A percentile compares a stretch with the other conserved stretches of the same genome.
Conservation (phyloP, 2,329 filamentous ascomycete genomes). For the Aureobasidium sp. region DNA sequence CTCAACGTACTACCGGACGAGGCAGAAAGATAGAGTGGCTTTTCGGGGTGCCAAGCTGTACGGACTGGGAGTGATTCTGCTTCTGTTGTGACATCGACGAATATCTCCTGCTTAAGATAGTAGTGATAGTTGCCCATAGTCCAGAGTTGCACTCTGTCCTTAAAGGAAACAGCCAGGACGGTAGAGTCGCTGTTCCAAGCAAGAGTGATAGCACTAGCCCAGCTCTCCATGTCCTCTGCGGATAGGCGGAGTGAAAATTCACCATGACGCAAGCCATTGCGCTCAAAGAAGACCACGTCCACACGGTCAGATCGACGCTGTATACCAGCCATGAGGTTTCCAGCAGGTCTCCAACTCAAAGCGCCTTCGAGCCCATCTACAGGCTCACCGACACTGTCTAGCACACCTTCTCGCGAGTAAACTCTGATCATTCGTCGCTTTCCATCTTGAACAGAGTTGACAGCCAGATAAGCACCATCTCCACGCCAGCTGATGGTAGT, state of each 20-base stretch:
- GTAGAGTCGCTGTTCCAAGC: slow-evolving; percentile 91
- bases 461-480: slow-evolving; percentile 81
- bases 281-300: slow-evolving; percentile 90
- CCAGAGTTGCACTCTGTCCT: slow-evolving; percentile 79
- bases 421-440: slow-evolving; percentile 75
- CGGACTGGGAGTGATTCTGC: slow-evolving; percentile 17
- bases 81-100: slow-evolving; percentile 13
- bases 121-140: slow-evolving; percentile 97
- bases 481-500: slow-evolving; percentile 85
- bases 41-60: slow-evolving; percentile 73
- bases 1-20: background rate
- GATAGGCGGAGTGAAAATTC: slow-evolving; percentile 73
- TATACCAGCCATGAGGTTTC: slow-evolving; percentile 82
- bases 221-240: slow-evolving; percentile 47
- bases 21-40: slow-evolving; percentile 44
- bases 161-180: slow-evolving; percentile 72
- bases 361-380: slow-evolving; percentile 83
- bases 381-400: slow-evolving; percentile 91
- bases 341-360: slow-evolving; percentile 83
- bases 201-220: slow-evolving; percentile 54
- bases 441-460: slow-evolving; percentile 64
- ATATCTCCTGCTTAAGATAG: slow-evolving; percentile 89
- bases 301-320: slow-evolving; percentile 61
- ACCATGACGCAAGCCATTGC: slow-evolving; percentile 94
- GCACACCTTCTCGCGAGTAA: slow-evolving; percentile 78